Percentiles rank a stretch among this genome's conserved stretches.
Evolutionary conservation across 2,329 filamentous ascomycete genomes (phyloP).

Genomic region (Aspergillus unguis): DNA sequence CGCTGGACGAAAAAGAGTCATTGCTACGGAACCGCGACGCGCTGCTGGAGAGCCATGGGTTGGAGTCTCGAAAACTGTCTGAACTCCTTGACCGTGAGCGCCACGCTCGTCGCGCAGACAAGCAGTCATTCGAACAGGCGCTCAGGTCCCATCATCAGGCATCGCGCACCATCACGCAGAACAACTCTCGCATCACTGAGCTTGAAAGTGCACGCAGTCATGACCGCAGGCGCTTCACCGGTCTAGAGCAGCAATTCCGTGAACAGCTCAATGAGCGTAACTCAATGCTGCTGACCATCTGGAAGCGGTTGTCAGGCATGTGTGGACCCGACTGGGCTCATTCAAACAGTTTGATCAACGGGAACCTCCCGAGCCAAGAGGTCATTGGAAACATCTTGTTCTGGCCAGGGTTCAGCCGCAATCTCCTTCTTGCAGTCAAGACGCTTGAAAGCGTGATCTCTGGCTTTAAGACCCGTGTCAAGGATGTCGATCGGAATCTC

Average conservation of each 20-base stretch:
- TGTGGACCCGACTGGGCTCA: conserved; percentile 93
- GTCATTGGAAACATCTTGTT: conserved; percentile 77
- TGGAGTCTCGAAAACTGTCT: conserved; percentile 79
- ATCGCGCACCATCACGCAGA: conserved; percentile 77
- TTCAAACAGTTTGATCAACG: conserved; percentile 82
- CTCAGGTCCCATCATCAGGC: conserved; percentile 85
- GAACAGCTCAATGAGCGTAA: conserved; percentile 90
- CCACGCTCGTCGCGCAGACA: conserved; percentile 77
- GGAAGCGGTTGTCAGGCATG: conserved; percentile 80
- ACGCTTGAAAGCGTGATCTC: conserved; percentile 77
- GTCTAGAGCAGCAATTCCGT: conserved; percentile 74
- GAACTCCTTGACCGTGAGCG: conserved; percentile 92
- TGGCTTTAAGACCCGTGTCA: conserved; percentile 75
- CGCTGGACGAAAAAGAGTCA: conserved; percentile 84
- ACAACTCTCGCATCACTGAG: conserved; percentile 79
- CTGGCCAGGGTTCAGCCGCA: conserved; percentile 79
- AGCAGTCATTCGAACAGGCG: conserved; percentile 80
- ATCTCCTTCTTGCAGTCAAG: conserved; percentile 81
- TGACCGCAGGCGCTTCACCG: conserved; percentile 72
- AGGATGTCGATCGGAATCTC: conserved; percentile 82
- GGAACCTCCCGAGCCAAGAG: conserved; percentile 79
- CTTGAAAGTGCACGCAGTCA: conserved; percentile 75
- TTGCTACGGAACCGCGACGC: conserved; percentile 85
- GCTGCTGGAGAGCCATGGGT: conserved; percentile 79
- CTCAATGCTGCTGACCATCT: conserved; percentile 78